Evolutionary conservation across 139 green algal genomes (phyloP).

Genomic region (Nannochloris sp.): DNA sequence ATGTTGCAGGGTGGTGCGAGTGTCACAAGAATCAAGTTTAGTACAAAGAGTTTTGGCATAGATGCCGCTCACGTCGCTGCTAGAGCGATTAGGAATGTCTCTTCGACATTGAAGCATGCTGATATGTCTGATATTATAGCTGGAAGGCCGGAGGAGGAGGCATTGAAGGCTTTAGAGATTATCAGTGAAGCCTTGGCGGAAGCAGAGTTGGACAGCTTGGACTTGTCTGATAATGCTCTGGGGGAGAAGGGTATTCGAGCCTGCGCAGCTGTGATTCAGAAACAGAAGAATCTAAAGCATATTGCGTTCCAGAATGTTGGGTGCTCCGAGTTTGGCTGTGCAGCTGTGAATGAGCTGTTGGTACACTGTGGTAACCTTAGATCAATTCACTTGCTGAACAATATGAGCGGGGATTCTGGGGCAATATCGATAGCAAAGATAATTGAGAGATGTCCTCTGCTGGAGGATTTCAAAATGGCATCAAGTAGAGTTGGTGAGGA

Average conservation of each 20-base stretch:
- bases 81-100: slow-evolving; percentile 49
- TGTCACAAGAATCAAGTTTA: slow-evolving; percentile 72
- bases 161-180: slow-evolving; percentile 62
- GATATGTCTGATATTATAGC: slow-evolving; percentile 90
- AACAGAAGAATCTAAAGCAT: slow-evolving; percentile 38
- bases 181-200: slow-evolving; percentile 47
- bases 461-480: slow-evolving; percentile 71
- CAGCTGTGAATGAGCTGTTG: slow-evolving; percentile 68
- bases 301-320: slow-evolving; percentile 82
- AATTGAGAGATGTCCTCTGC: slow-evolving; percentile 47
- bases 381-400: slow-evolving; percentile 87
- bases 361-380: slow-evolving; percentile 21
- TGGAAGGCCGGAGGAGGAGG: slow-evolving; percentile 74
- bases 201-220: slow-evolving; percentile 43
- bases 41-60: slow-evolving; percentile 79
- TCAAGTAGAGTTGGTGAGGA: slow-evolving; percentile 67
- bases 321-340: slow-evolving; percentile 75
- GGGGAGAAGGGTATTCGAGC: slow-evolving; percentile 88
- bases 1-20: slow-evolving; percentile 49
- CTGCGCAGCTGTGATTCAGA: slow-evolving; percentile 45
- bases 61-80: slow-evolving; percentile 72
- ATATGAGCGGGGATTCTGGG: slow-evolving; percentile 82
- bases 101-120: slow-evolving; percentile 46
- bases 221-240: slow-evolving; percentile 87
- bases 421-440: slow-evolving; percentile 43